phyloP scores from a whole-genome alignment of 345 rosid genomes.

The Garcia nutans region DNA sequence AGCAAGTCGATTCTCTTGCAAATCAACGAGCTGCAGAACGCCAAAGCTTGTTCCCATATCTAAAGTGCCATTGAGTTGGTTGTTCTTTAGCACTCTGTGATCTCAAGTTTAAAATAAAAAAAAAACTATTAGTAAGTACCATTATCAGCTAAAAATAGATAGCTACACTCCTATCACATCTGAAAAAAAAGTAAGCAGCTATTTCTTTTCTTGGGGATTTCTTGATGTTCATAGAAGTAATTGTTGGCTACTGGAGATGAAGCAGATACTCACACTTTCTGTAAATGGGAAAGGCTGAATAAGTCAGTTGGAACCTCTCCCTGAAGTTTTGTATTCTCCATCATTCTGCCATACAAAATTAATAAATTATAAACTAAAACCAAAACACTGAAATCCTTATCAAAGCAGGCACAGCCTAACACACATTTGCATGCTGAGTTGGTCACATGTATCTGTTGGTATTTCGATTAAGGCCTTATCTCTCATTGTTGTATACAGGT shows the following conservation, averaged over 20 bases:
- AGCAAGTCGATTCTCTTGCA: slow-evolving; percentile 49
- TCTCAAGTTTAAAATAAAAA: neutral
- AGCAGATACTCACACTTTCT: slow-evolving; percentile 60
- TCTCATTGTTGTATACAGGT: neutral
- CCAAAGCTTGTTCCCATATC: slow-evolving; percentile 46
- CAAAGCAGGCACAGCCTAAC: neutral
- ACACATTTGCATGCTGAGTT: neutral
- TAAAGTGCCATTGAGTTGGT: slow-evolving; percentile 52
- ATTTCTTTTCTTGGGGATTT: neutral
- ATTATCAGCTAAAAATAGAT: neutral
- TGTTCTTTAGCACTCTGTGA: slow-evolving; percentile 50
- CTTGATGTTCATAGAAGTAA: neutral
- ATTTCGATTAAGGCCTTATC: neutral
- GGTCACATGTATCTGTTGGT: neutral
- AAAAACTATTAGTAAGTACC: slow-evolving; percentile 4
- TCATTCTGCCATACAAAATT: slow-evolving; percentile 41
- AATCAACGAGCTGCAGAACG: slow-evolving; percentile 49
- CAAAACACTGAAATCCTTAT: neutral
- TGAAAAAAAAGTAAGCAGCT: neutral
- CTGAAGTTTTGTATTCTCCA: slow-evolving; percentile 49
- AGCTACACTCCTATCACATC: neutral
- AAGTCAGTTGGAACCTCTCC: slow-evolving; percentile 55
- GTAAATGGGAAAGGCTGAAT: slow-evolving; percentile 55
- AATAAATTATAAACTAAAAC: neutral
- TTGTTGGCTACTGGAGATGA: neutral